Base-by-base conservation (phyloP, 805 yeast genomes). In the Cyberlindnera subsufficiens region DNA sequence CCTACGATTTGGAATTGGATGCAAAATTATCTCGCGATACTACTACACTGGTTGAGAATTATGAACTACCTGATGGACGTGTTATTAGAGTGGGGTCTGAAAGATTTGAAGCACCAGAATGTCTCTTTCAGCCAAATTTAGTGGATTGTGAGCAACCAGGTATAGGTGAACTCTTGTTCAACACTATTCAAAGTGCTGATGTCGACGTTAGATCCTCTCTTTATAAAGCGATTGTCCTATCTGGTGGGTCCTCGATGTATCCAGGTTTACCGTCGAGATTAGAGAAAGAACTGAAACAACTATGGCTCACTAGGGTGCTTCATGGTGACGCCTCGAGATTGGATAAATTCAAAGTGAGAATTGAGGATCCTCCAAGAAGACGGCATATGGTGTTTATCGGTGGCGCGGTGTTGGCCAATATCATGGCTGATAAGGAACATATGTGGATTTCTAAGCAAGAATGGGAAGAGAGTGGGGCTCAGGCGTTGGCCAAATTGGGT, bases 181-280 rank as follows among this genome's bases (percentile, higher is more conserved):
- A 88, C 63, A 87, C 96, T 3, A 82, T 93, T 51, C 98, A 93
- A 71, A 69, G 90, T 6, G 96, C 98, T 35, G 98, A 93, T 60
- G 84, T 93, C 39, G 99, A 93, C 62, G 78, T 93, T 41, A 81
- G 97, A 67, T 74, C 95, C 6, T 77, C 96, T 1, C 73, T 93
- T 46, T 93, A 78, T 69, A 86, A 84, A 59, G 95, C 96, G 3
- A 86, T 93, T 62, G 98, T 93, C 25, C 75, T 93, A 36, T 86
- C 96, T 6, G 99, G 99, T 62, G 99, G 99, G 44, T 90, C 98
- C 1, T 85, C 96, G 40, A 93, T 93, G 99, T 93, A 93, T 61
- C 98, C 99, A 2, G 99, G 99, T 27, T 76, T 93, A 54, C 99
- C 99, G 16, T 85, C 96, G 11, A 77, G 99, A 58, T 71, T 93